Evolutionary conservation across 352 stramenopile species (phyloP).

Genomic region (Thalassiosira pacifica): DNA sequence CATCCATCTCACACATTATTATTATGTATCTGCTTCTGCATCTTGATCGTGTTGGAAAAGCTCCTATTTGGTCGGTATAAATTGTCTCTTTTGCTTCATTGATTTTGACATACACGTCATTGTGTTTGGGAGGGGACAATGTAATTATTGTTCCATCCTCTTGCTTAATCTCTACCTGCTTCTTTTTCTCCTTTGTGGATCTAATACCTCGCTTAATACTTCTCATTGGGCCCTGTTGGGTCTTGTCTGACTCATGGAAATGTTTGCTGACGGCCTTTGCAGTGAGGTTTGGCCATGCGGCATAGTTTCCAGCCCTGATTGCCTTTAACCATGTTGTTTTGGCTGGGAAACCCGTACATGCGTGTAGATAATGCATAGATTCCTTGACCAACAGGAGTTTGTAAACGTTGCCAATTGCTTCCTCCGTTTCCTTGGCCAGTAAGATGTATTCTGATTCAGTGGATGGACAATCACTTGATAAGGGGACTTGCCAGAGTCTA

Average conservation of each 20-base stretch:
- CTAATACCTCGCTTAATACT: slow-evolving; percentile 15
- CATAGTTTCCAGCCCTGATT: slow-evolving; percentile 9
- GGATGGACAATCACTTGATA: not conserved
- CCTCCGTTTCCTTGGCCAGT: not conserved
- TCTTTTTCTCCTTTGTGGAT: slow-evolving; percentile 31
- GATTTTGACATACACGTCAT: slow-evolving; percentile 36
- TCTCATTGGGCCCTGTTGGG: slow-evolving; percentile 44
- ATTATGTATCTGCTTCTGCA: slow-evolving; percentile 64
- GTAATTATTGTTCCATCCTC: not conserved
- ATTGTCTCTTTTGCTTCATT: slow-evolving; percentile 22
- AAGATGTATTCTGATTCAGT: slow-evolving; percentile 1
- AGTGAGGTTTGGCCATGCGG: slow-evolving; percentile 41
- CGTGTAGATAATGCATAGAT: slow-evolving; percentile 17
- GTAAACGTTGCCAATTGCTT: slow-evolving; percentile 20
- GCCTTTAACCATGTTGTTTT: slow-evolving; percentile 37
- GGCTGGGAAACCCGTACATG: slow-evolving; percentile 7
- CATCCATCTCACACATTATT: slow-evolving; percentile 66
- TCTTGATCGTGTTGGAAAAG: slow-evolving; percentile 52
- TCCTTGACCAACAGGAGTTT: not conserved
- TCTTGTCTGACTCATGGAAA: slow-evolving; percentile 41
- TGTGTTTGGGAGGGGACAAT: not conserved
- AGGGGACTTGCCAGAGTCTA: not conserved
- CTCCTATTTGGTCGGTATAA: slow-evolving; percentile 65
- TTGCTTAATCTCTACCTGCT: not conserved
- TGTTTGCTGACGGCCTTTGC: too few relatives aligned